Percentiles rank a stretch among this genome's conserved stretches.
phyloP scores from a whole-genome alignment of 2,329 filamentous ascomycete genomes.

The Chaetomiaceae sp. region DNA sequence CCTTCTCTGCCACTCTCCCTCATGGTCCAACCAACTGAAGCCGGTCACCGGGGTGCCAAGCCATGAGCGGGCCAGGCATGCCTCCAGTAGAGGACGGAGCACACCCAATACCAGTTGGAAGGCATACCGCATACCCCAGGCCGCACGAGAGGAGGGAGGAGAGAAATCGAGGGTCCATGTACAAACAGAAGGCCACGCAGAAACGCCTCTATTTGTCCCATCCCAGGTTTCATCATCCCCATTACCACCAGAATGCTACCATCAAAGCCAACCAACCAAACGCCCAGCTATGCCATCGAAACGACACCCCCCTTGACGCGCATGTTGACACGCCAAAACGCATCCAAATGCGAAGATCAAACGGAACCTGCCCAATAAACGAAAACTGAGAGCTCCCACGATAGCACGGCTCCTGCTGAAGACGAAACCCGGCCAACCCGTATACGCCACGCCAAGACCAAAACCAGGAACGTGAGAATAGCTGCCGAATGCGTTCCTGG shows the following conservation, averaged over 20 bases:
- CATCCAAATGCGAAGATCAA: not conserved
- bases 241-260: not conserved
- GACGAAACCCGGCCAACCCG: too few relatives aligned
- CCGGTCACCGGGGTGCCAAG: too few relatives aligned
- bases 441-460: too few relatives aligned
- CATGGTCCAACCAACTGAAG: too few relatives aligned
- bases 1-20: too few relatives aligned
- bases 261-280: not conserved
- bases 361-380: not conserved
- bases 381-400: too few relatives aligned
- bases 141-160: not conserved
- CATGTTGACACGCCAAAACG: not conserved
- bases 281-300: not conserved
- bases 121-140: too few relatives aligned
- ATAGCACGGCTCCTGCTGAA: too few relatives aligned
- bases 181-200: not conserved
- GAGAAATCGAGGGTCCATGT: not conserved
- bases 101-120: too few relatives aligned
- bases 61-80: too few relatives aligned
- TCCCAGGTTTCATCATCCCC: not conserved
- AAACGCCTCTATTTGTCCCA: not conserved
- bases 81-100: not conserved
- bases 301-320: not conserved
- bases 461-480: too few relatives aligned
- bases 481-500: not conserved